Evolutionary conservation across 768 basidiomycete species (phyloP).

Genomic region (Cytidiella melzeri): DNA sequence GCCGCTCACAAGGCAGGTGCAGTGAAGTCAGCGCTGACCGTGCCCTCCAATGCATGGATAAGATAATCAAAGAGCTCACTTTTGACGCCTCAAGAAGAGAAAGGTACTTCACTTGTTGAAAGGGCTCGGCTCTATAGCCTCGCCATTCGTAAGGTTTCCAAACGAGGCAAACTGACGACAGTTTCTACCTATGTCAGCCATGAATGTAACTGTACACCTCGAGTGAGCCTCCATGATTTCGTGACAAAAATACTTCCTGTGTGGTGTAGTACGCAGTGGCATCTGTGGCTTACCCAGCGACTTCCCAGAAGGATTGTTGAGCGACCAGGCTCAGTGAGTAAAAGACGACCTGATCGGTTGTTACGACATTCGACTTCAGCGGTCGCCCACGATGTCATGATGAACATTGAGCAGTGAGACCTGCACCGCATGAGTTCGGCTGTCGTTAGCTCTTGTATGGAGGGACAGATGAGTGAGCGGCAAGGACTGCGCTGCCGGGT

Average conservation of each 20-base stretch:
- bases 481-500: slow-evolving; percentile 32
- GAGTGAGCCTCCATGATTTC: not conserved
- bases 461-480: slow-evolving; percentile 35
- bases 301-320: slow-evolving; percentile 8
- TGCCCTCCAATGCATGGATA: slow-evolving; percentile 23
- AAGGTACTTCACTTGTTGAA: slow-evolving; percentile 15
- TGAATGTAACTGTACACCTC: slow-evolving; percentile 13
- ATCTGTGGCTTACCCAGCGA: slow-evolving; percentile 13
- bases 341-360: slow-evolving; percentile 3
- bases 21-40: slow-evolving; percentile 12
- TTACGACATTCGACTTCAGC: slow-evolving; percentile 5
- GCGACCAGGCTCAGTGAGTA: slow-evolving; percentile 8
- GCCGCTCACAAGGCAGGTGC: slow-evolving; percentile 22
- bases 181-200: slow-evolving; percentile 4
- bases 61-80: slow-evolving; percentile 15
- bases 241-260: slow-evolving; percentile 2
- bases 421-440: slow-evolving; percentile 27
- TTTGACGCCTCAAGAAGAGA: slow-evolving; percentile 3
- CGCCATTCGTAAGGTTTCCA: slow-evolving; percentile 14
- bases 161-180: slow-evolving; percentile 15
- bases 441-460: slow-evolving; percentile 25
- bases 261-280: slow-evolving; percentile 15
- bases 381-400: slow-evolving; percentile 10
- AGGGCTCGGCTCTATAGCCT: slow-evolving; percentile 2
- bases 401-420: slow-evolving; percentile 23